These are phyloP conservation scores for Agrocybe chaxingu DNA, from an alignment of 768 basidiomycete genomes.

Conservation along the genomic window DNA sequence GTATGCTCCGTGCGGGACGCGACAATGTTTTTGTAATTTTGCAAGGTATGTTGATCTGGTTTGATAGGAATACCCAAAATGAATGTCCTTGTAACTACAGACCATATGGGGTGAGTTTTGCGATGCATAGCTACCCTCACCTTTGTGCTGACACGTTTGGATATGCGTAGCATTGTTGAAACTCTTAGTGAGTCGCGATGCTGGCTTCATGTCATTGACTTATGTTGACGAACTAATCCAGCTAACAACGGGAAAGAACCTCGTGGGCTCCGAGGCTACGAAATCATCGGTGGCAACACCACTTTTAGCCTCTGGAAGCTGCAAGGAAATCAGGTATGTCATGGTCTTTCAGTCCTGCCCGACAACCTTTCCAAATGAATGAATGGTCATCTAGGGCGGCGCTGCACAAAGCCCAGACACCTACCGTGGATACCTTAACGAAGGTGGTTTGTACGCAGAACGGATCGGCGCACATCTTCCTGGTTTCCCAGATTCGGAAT, in stretches of 20 bases:
- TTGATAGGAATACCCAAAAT: not conserved
- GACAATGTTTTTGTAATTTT: slow-evolving; percentile 41
- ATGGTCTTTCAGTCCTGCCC: slow-evolving; percentile 28
- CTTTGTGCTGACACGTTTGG: not conserved
- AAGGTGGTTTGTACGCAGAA: slow-evolving; percentile 68
- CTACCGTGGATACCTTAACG: slow-evolving; percentile 55
- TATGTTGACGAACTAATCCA: slow-evolving; percentile 12
- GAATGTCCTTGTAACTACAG: slow-evolving; percentile 19
- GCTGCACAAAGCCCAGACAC: slow-evolving; percentile 20
- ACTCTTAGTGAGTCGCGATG: slow-evolving; percentile 37
- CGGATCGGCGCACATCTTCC: slow-evolving; percentile 71
- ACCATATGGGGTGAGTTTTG: slow-evolving; percentile 44
- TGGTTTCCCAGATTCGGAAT: slow-evolving; percentile 59
- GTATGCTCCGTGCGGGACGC: slow-evolving; percentile 27
- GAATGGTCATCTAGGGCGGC: slow-evolving; percentile 9
- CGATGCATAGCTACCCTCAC: not conserved
- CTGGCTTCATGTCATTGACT: not conserved
- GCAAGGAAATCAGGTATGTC: slow-evolving; percentile 68
- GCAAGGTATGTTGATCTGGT: slow-evolving; percentile 22
- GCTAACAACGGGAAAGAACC: slow-evolving; percentile 50
- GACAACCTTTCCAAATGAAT: not conserved
- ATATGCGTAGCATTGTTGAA: slow-evolving; percentile 35
- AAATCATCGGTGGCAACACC: slow-evolving; percentile 37
- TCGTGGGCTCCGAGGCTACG: slow-evolving; percentile 44
- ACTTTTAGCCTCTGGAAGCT: slow-evolving; percentile 63